Percentiles rank a stretch among this genome's conserved stretches.
Evolutionary conservation across 495 filamentous ascomycete genomes (phyloP).

Genomic region (Penicillium nucicola): DNA sequence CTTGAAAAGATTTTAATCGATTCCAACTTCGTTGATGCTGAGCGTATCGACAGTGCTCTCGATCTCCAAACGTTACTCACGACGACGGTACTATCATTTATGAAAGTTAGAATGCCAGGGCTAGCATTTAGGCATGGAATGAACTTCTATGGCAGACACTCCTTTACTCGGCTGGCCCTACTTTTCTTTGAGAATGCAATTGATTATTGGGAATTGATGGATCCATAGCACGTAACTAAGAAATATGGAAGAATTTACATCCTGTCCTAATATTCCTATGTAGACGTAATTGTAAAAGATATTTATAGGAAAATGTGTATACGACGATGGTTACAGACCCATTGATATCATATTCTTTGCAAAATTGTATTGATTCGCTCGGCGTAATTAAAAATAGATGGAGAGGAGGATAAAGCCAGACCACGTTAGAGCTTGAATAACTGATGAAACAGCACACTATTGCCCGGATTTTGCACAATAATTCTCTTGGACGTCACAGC

Average conservation of each 20-base stretch:
- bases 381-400: too few relatives aligned
- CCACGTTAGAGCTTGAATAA: too few relatives aligned
- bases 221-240: not conserved
- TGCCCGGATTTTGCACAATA: too few relatives aligned
- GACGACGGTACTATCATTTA: not conserved
- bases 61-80: not conserved
- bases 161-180: conserved; percentile 16
- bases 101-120: not conserved
- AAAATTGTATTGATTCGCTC: too few relatives aligned
- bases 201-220: conserved; percentile 1
- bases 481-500: too few relatives aligned
- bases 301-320: too few relatives aligned
- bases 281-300: too few relatives aligned
- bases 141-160: conserved; percentile 15
- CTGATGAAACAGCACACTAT: too few relatives aligned
- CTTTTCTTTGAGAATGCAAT: not conserved
- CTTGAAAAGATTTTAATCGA: not conserved
- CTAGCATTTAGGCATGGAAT: not conserved
- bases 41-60: not conserved
- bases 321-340: too few relatives aligned
- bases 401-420: too few relatives aligned
- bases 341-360: too few relatives aligned
- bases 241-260: not conserved
- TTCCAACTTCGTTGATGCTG: not conserved
- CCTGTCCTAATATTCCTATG: too few relatives aligned